Evolutionary conservation across 257 asterid genomes (phyloP).

Genomic region (Nicotiana benthamiana): DNA sequence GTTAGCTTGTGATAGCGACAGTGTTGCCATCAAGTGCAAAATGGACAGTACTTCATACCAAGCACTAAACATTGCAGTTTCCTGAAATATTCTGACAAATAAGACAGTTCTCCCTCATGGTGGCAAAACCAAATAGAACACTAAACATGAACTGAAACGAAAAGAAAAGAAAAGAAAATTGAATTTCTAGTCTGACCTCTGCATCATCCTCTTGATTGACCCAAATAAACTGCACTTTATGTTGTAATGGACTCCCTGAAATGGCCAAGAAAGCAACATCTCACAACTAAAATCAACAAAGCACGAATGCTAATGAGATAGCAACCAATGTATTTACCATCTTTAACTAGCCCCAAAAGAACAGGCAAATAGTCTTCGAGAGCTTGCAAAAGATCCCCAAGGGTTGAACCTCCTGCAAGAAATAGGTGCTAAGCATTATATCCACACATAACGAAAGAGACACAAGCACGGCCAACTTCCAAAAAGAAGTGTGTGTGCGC

Average conservation of each 20-base stretch:
- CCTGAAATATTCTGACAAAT: slow-evolving; percentile 33
- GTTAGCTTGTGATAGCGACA: slow-evolving; percentile 84
- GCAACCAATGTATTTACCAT: slow-evolving; percentile 44
- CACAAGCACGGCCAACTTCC: neutral
- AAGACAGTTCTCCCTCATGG: slow-evolving; percentile 2
- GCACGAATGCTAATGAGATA: neutral
- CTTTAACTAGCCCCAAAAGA: slow-evolving; percentile 86
- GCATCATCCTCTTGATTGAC: slow-evolving; percentile 94
- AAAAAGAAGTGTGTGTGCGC: neutral
- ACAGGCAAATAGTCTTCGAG: slow-evolving; percentile 91
- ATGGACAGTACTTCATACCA: slow-evolving; percentile 93
- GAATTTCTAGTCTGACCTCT: slow-evolving; percentile 50
- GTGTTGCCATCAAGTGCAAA: slow-evolving; percentile 95
- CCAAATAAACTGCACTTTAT: slow-evolving; percentile 85
- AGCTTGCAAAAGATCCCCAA: slow-evolving; percentile 91
- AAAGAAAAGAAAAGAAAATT: too few relatives aligned
- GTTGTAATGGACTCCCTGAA: slow-evolving; percentile 83
- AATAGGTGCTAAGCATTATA: slow-evolving; percentile 32
- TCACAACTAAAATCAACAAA: slow-evolving; percentile 15
- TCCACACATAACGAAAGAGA: slow-evolving; percentile 4
- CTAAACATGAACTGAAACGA: neutral
- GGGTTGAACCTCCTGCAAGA: slow-evolving; percentile 79
- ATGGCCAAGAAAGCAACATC: slow-evolving; percentile 11
- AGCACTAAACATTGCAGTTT: slow-evolving; percentile 75
- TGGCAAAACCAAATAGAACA: slow-evolving; percentile 13